phyloP scores from a whole-genome alignment of 371 early-diverging fungal genomes.

The Funneliformis caledonium region DNA sequence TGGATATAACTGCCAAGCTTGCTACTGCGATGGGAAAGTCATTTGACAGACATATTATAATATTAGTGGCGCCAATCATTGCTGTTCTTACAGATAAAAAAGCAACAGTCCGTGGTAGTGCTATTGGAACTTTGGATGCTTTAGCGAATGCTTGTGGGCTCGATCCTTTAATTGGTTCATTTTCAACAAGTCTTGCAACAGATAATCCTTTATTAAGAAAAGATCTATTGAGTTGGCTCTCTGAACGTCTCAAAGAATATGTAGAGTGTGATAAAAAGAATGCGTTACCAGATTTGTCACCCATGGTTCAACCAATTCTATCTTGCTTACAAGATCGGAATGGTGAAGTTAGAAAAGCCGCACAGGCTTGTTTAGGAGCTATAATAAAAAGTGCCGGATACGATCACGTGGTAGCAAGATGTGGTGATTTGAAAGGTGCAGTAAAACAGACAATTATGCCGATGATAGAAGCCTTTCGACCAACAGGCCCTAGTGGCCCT shows the following conservation, averaged over 20 bases:
- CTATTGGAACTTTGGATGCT: slow-evolving; percentile 72
- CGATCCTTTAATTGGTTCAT: slow-evolving; percentile 67
- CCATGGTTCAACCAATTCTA: slow-evolving; percentile 72
- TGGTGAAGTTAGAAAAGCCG: slow-evolving; percentile 87
- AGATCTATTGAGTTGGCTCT: slow-evolving; percentile 81
- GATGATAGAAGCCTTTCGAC: slow-evolving; percentile 66
- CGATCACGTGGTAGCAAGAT: slow-evolving; percentile 62
- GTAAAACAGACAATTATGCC: slow-evolving; percentile 72
- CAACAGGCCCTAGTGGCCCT: slow-evolving; percentile 43
- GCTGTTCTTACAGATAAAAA: slow-evolving; percentile 87
- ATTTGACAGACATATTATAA: slow-evolving; percentile 73
- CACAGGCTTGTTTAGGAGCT: slow-evolving; percentile 69
- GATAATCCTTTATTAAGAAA: slow-evolving; percentile 85
- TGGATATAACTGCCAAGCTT: slow-evolving; percentile 74
- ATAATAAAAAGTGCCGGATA: slow-evolving; percentile 67
- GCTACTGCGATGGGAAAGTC: slow-evolving; percentile 86
- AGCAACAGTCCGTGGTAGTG: slow-evolving; percentile 80
- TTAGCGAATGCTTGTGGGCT: slow-evolving; percentile 69
- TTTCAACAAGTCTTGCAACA: slow-evolving; percentile 69
- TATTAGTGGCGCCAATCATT: slow-evolving; percentile 60
- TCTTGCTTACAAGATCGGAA: slow-evolving; percentile 87
- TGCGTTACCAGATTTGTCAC: slow-evolving; percentile 61
- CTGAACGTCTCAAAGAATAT: slow-evolving; percentile 54
- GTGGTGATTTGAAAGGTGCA: slow-evolving; percentile 69
- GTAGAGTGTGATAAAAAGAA: slow-evolving; percentile 42